Base-by-base conservation (phyloP, 2,329 filamentous ascomycete genomes). In the Neoarthrinium moseri region DNA sequence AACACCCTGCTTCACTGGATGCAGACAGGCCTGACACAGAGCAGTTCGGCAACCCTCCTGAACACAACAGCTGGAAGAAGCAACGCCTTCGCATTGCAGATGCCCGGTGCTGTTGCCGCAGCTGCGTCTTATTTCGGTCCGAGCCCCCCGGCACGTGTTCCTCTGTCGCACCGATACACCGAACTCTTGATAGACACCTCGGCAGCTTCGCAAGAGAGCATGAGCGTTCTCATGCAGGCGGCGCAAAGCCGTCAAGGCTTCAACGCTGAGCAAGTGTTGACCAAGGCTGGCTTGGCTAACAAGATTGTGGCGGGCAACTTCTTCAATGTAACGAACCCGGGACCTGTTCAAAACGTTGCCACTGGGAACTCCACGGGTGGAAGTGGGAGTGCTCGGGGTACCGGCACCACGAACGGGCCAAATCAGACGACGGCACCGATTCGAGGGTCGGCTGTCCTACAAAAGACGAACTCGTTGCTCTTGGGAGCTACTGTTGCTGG, bases 1-100 rank as follows among this genome's bases (percentile, higher is more conserved):
- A 58, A 53, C 45, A 72, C 68, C 11, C 55, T 71, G 18, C 62
- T 72, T 32, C 68, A 72, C 60, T 73, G 70, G 70, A 56, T 71
- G 60, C 69, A 72, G 57, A 68, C 61, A 1, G 65, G 59, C n/a
- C 58, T 72, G 20, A 60, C 54, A 20, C 57, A 59, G 35, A 57
- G 51, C 46, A 49, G 53, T 5, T 48, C 52, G 18, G 48, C 58
- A 13, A 57, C 45, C 1, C 67, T 66, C 0, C 47, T 71, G 21
- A 57, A 55, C 38, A 55, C 55, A 5, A 56, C 54, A 5, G 40
- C 42, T 7, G 59, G 57, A 18, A 48, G 50, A 20, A 39, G 40
- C 10, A 53, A 46, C 6, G 56, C 45, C 1, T 61, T 58, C 37
- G 32, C 52, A n/a, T 46, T 63, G 23, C 38, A 56, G 34, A 49